Evolutionary conservation across 768 basidiomycete species (phyloP).

Genomic region (Roridomyces roridus): DNA sequence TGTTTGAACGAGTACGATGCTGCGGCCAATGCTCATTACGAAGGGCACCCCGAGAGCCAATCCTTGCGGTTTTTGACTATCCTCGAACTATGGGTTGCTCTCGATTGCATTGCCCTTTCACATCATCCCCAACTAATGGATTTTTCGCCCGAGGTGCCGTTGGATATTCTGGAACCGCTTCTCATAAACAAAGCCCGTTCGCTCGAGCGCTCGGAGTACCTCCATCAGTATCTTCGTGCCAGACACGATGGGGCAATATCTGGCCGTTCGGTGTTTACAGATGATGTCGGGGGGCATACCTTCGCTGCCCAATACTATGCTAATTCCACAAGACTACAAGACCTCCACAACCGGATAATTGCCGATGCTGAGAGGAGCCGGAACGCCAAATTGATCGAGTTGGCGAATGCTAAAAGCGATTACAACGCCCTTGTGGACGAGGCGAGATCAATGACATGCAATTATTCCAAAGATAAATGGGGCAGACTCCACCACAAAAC

Average conservation of each 20-base stretch:
- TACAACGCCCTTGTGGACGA: slow-evolving; percentile 25
- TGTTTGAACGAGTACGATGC: slow-evolving; percentile 34
- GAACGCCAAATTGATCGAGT: slow-evolving; percentile 31
- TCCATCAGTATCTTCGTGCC: slow-evolving; percentile 36
- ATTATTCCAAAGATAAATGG: background rate
- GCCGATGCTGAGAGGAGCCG: slow-evolving; percentile 28
- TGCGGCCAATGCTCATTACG: slow-evolving; percentile 34
- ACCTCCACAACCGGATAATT: slow-evolving; percentile 35
- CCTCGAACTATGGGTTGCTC: slow-evolving; percentile 54
- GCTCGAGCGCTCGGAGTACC: slow-evolving; percentile 33
- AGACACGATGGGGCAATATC: slow-evolving; percentile 28
- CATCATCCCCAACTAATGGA: slow-evolving; percentile 44
- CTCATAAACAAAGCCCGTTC: slow-evolving; percentile 39
- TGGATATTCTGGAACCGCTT: slow-evolving; percentile 42
- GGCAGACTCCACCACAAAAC: background rate
- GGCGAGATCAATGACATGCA: slow-evolving; percentile 15
- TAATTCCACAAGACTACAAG: slow-evolving; percentile 26
- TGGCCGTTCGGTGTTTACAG: slow-evolving; percentile 40
- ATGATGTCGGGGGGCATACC: slow-evolving; percentile 14
- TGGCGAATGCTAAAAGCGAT: slow-evolving; percentile 30
- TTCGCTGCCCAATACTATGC: slow-evolving; percentile 46
- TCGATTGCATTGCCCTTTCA: slow-evolving; percentile 43
- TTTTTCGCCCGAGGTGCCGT: slow-evolving; percentile 53
- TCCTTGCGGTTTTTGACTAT: slow-evolving; percentile 53
- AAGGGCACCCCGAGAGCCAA: slow-evolving; percentile 40